Evolutionary conservation across 305 asterid genomes (phyloP).

Genomic region (Nicotiana rustica): DNA sequence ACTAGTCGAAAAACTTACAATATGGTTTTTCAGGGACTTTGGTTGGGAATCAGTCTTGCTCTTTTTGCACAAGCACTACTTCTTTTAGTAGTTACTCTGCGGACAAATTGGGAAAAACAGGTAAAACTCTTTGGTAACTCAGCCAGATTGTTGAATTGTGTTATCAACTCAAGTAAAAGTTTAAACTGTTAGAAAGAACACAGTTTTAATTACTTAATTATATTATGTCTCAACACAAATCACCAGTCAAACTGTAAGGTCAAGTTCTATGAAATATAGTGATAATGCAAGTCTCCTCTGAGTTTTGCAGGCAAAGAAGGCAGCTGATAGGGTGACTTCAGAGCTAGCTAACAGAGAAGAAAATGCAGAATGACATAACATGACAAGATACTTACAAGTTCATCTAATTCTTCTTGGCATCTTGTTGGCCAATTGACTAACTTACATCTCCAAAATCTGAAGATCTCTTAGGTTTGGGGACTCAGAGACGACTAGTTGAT

Average conservation of each 20-base stretch:
- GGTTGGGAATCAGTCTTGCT: conserved; percentile 41
- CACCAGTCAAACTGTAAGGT: not conserved
- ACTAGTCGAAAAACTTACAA: not conserved
- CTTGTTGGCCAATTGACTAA: not conserved
- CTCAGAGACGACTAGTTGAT: not conserved
- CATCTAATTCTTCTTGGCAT: not conserved
- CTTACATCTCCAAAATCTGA: not conserved
- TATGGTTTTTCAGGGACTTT: conserved; percentile 37
- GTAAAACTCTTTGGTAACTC: conserved; percentile 3
- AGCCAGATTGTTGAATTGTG: not conserved
- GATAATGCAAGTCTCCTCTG: not conserved
- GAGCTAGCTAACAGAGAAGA: not conserved
- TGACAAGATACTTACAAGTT: not conserved
- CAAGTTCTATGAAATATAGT: not conserved
- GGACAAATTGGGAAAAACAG: conserved; percentile 41
- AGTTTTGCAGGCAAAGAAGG: conserved; percentile 33
- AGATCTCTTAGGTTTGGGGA: not conserved
- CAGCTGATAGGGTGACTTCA: conserved; percentile 25
- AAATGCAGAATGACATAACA: conserved; percentile 2
- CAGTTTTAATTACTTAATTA: not conserved
- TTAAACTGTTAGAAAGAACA: not conserved
- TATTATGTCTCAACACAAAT: not conserved
- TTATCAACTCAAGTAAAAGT: not conserved
- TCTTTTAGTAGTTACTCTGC: conserved; percentile 32
- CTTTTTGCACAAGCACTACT: conserved; percentile 37